phyloP scores from a whole-genome alignment of 1,284 basidiomycete species.

The Pholiota adiposa region DNA sequence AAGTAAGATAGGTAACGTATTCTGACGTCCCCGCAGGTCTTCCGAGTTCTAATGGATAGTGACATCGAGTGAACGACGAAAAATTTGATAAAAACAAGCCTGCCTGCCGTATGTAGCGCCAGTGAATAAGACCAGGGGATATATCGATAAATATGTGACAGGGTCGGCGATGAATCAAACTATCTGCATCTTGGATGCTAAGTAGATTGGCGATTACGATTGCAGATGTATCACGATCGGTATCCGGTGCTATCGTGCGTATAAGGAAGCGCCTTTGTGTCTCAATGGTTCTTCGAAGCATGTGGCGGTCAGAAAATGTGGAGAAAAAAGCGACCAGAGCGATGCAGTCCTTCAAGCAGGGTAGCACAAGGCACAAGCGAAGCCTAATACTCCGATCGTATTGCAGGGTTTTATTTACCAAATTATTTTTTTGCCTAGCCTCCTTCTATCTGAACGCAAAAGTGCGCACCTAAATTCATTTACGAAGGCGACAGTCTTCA shows the following conservation, averaged over 20 bases:
- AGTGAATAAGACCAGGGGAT: conserved; percentile 1
- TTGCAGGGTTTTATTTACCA: conserved; percentile 10
- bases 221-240: conserved; percentile 20
- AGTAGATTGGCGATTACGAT: conserved; percentile 15
- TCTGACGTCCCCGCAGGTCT: conserved; percentile 23
- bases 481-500: conserved; percentile 14
- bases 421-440: not conserved
- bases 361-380: conserved; percentile 8
- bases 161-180: conserved; percentile 8
- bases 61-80: conserved; percentile 27
- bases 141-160: conserved; percentile 13
- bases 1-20: conserved; percentile 19
- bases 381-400: conserved; percentile 7
- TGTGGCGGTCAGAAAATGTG: conserved; percentile 5
- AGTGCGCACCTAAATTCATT: no score
- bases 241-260: conserved; percentile 26
- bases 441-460: no score
- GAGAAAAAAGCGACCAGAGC: conserved; percentile 3
- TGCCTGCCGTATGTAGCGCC: conserved; percentile 9
- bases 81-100: conserved; percentile 17
- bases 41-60: conserved; percentile 11
- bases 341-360: not conserved
- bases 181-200: conserved; percentile 15
- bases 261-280: conserved; percentile 13
- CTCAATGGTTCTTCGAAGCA: conserved; percentile 4